These are phyloP conservation scores for Cetradonia linearis DNA, from an alignment of 495 filamentous ascomycete genomes.

Conservation along the genomic window DNA sequence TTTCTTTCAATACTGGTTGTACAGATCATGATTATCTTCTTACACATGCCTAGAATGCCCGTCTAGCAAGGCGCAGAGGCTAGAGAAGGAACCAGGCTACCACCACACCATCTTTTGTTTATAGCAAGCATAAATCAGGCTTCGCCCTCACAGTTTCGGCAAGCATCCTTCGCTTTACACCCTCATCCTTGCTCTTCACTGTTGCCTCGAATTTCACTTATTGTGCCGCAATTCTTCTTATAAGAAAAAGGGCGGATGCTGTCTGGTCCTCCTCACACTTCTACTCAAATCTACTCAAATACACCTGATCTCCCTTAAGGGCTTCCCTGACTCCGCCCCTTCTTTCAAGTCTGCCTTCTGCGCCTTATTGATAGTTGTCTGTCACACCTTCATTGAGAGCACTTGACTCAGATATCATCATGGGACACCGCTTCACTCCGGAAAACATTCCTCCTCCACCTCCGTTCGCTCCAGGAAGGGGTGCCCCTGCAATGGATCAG, in stretches of 20 bases:
- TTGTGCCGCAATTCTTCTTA: neutral
- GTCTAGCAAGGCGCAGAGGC: conserved; percentile 1
- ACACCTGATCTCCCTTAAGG: neutral
- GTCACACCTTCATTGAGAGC: neutral
- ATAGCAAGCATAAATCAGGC: conserved; percentile 10
- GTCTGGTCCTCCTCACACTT: neutral
- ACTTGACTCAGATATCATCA: neutral
- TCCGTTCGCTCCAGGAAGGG: neutral
- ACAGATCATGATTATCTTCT: neutral
- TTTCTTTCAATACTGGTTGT: neutral
- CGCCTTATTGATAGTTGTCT: neutral
- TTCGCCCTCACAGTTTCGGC: neutral
- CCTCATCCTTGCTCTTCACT: neutral
- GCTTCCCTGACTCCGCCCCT: neutral
- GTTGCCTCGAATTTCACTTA: neutral
- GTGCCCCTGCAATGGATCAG: neutral
- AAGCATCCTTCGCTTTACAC: neutral
- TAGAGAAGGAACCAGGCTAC: conserved; percentile 12
- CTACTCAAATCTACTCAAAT: neutral
- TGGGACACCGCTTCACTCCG: conserved; percentile 3
- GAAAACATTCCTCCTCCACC: conserved; percentile 1
- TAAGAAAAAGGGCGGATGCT: conserved; percentile 3
- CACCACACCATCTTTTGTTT: conserved; percentile 12
- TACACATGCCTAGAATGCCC: neutral
- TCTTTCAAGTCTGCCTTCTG: neutral